Conservation (phyloP, 345 rosid species). For the Gossypium rotundifolium region DNA sequence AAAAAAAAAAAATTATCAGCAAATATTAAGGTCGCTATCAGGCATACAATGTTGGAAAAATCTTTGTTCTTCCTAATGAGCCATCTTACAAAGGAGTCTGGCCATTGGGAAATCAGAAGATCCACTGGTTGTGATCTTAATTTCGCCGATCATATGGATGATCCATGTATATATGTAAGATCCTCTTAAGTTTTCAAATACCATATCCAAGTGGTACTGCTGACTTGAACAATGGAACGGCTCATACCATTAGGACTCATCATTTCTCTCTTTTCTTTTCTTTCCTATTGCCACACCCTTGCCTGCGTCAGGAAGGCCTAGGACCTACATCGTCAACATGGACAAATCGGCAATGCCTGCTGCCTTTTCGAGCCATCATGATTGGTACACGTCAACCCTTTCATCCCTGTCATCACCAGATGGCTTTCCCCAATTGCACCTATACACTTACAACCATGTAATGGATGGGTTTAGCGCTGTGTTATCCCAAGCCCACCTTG, state of each 20-base stretch:
- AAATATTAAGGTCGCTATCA: not conserved
- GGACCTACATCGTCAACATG: slow-evolving; percentile 39
- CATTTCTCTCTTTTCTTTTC: slow-evolving; percentile 15
- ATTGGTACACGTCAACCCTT: slow-evolving; percentile 41
- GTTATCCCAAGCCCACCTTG: slow-evolving; percentile 33
- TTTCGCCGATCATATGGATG: not conserved
- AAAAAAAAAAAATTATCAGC: too few species aligned
- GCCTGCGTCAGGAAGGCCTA: slow-evolving; percentile 1
- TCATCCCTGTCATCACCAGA: slow-evolving; percentile 28
- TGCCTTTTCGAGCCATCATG: slow-evolving; percentile 28
- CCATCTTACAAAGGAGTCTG: not conserved
- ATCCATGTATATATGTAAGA: slow-evolving; percentile 8
- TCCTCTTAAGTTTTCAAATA: not conserved
- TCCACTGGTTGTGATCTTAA: not conserved
- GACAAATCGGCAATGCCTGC: slow-evolving; percentile 35
- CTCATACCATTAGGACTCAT: not conserved
- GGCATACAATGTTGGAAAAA: not conserved
- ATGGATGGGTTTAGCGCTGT: slow-evolving; percentile 42
- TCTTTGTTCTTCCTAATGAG: too few species aligned
- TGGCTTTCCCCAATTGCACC: slow-evolving; percentile 28
- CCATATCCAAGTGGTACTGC: not conserved
- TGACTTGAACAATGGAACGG: slow-evolving; percentile 14
- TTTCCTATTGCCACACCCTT: slow-evolving; percentile 4
- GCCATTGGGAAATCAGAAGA: slow-evolving; percentile 8
- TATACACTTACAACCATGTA: slow-evolving; percentile 42